A percentile compares a stretch with the other conserved stretches of the same genome.
Evolutionary conservation across 306 rosid species (phyloP).

Genomic region (Hippophae gyantsensis): DNA sequence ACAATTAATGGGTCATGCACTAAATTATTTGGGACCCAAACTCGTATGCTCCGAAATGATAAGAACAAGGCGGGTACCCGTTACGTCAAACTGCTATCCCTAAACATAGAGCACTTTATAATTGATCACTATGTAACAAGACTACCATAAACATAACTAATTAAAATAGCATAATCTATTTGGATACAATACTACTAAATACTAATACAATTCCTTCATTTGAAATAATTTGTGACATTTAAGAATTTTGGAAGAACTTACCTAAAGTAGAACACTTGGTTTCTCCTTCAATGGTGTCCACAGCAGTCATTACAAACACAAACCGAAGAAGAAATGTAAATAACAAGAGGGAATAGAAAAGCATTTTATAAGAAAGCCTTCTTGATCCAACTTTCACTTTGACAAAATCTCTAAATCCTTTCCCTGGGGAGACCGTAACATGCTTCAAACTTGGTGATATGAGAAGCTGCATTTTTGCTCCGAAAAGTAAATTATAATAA

Average conservation of each 20-base stretch:
- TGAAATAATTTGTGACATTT: background rate
- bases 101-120: too few relatives aligned
- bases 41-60: too few relatives aligned
- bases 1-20: too few relatives aligned
- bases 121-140: too few relatives aligned
- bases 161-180: too few relatives aligned
- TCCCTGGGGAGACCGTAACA: conserved; percentile 78
- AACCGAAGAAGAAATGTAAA: conserved; percentile 87
- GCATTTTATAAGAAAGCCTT: conserved; percentile 72
- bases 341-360: conserved; percentile 80
- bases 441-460: conserved; percentile 97
- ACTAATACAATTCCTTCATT: too few relatives aligned
- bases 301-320: conserved; percentile 81
- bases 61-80: too few relatives aligned
- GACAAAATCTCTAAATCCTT: conserved; percentile 85
- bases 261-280: conserved; percentile 82
- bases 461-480: conserved; percentile 71
- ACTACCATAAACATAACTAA: too few relatives aligned
- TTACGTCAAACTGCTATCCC: too few relatives aligned
- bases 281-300: conserved; percentile 90
- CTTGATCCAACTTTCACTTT: conserved; percentile 77
- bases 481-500: background rate
- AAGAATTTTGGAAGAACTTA: conserved; percentile 16
- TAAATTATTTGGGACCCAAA: too few relatives aligned
- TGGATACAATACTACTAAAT: too few relatives aligned